phyloP scores from a whole-genome alignment of 306 rosid genomes.

The Luffa aegyptiaca region DNA sequence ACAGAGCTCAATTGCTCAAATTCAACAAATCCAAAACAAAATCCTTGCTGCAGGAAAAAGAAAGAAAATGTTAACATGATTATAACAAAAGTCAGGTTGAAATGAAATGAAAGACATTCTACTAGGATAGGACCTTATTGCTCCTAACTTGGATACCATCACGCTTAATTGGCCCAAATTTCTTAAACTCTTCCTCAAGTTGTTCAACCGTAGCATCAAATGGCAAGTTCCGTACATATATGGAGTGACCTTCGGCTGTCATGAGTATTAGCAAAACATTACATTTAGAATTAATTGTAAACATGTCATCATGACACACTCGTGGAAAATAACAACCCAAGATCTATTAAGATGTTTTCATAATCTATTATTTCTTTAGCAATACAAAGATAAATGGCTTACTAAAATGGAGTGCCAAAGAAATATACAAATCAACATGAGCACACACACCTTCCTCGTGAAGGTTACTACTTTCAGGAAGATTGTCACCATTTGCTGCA shows the following conservation, averaged over 20 bases:
- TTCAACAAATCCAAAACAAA: constrained; percentile 96
- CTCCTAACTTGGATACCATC: constrained; percentile 98
- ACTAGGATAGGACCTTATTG: constrained; percentile 39
- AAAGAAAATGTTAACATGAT: background rate
- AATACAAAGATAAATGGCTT: background rate
- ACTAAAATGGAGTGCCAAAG: background rate
- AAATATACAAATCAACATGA: background rate
- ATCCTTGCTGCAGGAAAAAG: constrained; percentile 62
- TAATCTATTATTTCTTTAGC: background rate
- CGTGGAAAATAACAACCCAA: background rate
- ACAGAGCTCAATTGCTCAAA: constrained; percentile 62
- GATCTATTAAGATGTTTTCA: background rate
- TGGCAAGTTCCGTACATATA: constrained; percentile 82
- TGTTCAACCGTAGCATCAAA: constrained; percentile 79
- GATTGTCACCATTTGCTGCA: constrained; percentile 43
- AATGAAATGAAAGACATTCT: background rate
- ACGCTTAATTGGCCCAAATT: constrained; percentile 82
- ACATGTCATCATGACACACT: background rate
- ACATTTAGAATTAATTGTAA: background rate
- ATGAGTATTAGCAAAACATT: constrained; percentile 1
- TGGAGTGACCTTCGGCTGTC: constrained; percentile 85
- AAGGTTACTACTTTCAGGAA: constrained; percentile 51
- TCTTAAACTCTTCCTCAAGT: constrained; percentile 77
- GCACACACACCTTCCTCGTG: constrained; percentile 66
- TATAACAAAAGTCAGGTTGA: background rate